Base-by-base conservation (phyloP, 352 stramenopile genomes). In the Globisporangium nunn region DNA sequence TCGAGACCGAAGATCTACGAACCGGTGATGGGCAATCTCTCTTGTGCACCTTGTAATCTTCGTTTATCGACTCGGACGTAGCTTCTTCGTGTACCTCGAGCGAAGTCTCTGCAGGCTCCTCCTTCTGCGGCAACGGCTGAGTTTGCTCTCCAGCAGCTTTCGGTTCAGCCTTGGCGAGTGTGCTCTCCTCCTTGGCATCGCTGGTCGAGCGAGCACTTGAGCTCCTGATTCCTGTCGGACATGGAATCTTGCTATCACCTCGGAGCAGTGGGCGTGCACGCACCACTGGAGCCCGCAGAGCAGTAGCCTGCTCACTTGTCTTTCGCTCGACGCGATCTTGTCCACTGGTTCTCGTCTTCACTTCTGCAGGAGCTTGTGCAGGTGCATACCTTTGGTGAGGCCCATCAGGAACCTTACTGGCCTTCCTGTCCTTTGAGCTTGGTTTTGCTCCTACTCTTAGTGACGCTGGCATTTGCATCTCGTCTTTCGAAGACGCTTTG, bases 231-330 rank as follows among this genome's bases (percentile, higher is more conserved):
- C 7, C 35, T 6, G 58, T 40, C 33, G 63, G 69, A 50, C 67
- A 61, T 29, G 66, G 69, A 6, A 76, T 76, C 53, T 76, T 76
- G 50, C 59, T 72, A 47, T 65, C 58, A 17, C 69, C 63, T 54
- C 63, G 37, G 6, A 17, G 45, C 15, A 33, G 18, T 6, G 64
- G 63, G 33, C 69, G 66, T 29, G 69, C 59, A 0, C 66, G 65
- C 11, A 59, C 15, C 6, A 56, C n/a, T 28, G 46, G 37, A 23
- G 43, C 40, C 29, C 44, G 44, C 31, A 15, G 18, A 37, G 14
- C 10, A 7, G 17, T 41, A 10, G 12, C 37, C 1, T 43, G 2
- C 10, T 37, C 33, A 8, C 33, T 14, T 10, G 37, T 6, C 35
- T 23, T 39, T 7, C 17, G 33, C 45, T 45, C 33, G 8, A 37